Base-by-base conservation (phyloP, 495 filamentous ascomycete species). In the Aspergillus wentii region DNA sequence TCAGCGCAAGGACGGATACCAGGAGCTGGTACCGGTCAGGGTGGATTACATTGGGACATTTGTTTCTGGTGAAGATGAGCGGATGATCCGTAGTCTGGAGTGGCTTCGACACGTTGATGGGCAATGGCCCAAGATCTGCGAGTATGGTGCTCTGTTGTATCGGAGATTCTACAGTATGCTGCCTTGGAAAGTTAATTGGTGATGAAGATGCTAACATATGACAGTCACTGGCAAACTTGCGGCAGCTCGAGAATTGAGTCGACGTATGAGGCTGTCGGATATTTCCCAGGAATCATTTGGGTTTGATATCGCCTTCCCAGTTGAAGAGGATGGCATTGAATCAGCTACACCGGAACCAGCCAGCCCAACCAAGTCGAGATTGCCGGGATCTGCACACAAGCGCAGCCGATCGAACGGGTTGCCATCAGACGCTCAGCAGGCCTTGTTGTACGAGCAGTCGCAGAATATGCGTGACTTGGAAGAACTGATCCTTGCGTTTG, bases 61-160 rank as follows among this genome's bases (percentile, higher is more conserved):
- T 27, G 52, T 78, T 11, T 73, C 78, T 10, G 56, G 61, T 10
- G 59, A 75, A 34, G 87, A 95, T 41, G 76, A 85, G 32, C 63
- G 75, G 28, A 64, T 95, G 40, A 88, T 96, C 33, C 75, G 82
- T 25, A 79, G 82, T 37, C 57, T 95, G 38, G 85, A 94, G 49
- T 98, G 92, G 92, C 82, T 87, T 54, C 60, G 85, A 42, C 64
- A 83, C 30, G 68, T 87, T 10, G 79, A 84, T 17, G 81, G 74
- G 1, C 69, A 86, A 38, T 88, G 85, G 72, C 56, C 68, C 18
- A 72, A 85, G 41, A 83, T 88, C 3, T 88, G 90, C 60, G 46
- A 65, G 11, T 71, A 76, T 25, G 80, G 85, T 23, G 69, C 74
- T 20, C 61, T 76, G 48, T 69, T 89, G 22, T 88, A 94, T 62